These are phyloP conservation scores for Leccinum rimulosum DNA, from an alignment of 768 basidiomycete genomes.

Conservation along the genomic window DNA sequence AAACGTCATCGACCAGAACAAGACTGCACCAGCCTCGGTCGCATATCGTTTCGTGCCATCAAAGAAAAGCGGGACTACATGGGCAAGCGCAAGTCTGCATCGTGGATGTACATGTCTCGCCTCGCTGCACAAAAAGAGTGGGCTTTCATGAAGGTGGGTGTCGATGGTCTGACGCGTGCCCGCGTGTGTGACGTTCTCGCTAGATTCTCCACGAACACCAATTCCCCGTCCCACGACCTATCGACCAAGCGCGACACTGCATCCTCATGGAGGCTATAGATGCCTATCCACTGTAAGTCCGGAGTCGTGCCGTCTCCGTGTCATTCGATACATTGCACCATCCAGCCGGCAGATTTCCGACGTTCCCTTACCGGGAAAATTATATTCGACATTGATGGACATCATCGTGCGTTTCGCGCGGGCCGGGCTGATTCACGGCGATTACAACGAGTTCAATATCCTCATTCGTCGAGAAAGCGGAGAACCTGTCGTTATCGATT, in stretches of 20 bases:
- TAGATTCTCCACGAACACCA: constrained; percentile 89
- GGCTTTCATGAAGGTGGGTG: constrained; percentile 92
- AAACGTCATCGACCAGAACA: constrained; percentile 1
- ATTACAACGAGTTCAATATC: constrained; percentile 99
- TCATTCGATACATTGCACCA: constrained; percentile 2
- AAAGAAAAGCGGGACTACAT: constrained; percentile 97
- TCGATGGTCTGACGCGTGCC: background rate
- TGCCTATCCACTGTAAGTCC: constrained; percentile 83
- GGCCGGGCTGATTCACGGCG: constrained; percentile 96
- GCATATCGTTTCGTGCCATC: constrained; percentile 96
- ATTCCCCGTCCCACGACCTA: constrained; percentile 90
- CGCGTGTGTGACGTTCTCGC: background rate
- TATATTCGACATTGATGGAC: constrained; percentile 93
- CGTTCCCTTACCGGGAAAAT: constrained; percentile 79
- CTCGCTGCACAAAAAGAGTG: constrained; percentile 96
- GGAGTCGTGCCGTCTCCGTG: background rate
- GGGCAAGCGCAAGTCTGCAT: constrained; percentile 91
- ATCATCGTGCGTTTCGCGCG: constrained; percentile 92
- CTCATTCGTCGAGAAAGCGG: constrained; percentile 75
- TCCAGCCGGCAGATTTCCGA: constrained; percentile 82
- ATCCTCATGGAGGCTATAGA: constrained; percentile 96
- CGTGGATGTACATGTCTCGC: constrained; percentile 99
- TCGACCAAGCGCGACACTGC: constrained; percentile 94
- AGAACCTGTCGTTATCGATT: constrained; percentile 92
- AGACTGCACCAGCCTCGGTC: constrained; percentile 68